These are phyloP conservation scores for Pleurotus tuoliensis DNA, from an alignment of 768 basidiomycete genomes.

Conservation along the genomic window DNA sequence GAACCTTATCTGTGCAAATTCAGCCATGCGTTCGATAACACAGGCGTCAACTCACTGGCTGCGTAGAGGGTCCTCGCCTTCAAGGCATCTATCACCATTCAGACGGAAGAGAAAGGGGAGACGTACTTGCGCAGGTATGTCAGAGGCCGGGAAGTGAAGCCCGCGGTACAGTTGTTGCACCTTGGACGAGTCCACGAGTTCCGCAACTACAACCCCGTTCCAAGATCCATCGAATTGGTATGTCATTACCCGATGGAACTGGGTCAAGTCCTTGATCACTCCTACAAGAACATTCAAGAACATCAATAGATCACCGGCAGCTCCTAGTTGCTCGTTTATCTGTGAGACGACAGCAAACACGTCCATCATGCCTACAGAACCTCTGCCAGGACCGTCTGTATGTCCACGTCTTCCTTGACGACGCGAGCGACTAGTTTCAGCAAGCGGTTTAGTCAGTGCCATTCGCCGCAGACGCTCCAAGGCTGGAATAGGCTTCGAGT, in stretches of 20 bases:
- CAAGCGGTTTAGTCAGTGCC: constrained; percentile 15
- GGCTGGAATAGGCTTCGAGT: constrained; percentile 64
- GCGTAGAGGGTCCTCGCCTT: constrained; percentile 52
- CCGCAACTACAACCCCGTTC: constrained; percentile 77
- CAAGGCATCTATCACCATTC: not conserved
- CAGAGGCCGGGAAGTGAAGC: constrained; percentile 64
- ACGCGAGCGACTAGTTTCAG: not conserved
- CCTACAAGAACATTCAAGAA: constrained; percentile 75
- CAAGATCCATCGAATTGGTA: constrained; percentile 82
- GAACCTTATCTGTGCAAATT: constrained; percentile 57
- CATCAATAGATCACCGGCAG: constrained; percentile 57
- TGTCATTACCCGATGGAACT: constrained; percentile 77
- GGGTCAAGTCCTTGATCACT: constrained; percentile 69
- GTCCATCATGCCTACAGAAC: constrained; percentile 66
- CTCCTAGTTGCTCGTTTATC: constrained; percentile 75
- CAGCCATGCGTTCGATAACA: not conserved
- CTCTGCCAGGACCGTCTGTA: constrained; percentile 7
- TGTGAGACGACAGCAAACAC: constrained; percentile 75
- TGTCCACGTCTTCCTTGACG: not conserved
- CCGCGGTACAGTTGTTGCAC: constrained; percentile 72
- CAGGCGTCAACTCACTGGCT: constrained; percentile 39
- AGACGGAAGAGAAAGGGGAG: no score
- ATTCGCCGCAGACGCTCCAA: constrained; percentile 63
- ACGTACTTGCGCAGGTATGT: constrained; percentile 64
- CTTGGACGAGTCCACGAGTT: constrained; percentile 74